Percentiles rank a stretch among this genome's conserved stretches.
Evolutionary conservation across 1,139 yeast species (phyloP).

Genomic region (Pichia sp.): DNA sequence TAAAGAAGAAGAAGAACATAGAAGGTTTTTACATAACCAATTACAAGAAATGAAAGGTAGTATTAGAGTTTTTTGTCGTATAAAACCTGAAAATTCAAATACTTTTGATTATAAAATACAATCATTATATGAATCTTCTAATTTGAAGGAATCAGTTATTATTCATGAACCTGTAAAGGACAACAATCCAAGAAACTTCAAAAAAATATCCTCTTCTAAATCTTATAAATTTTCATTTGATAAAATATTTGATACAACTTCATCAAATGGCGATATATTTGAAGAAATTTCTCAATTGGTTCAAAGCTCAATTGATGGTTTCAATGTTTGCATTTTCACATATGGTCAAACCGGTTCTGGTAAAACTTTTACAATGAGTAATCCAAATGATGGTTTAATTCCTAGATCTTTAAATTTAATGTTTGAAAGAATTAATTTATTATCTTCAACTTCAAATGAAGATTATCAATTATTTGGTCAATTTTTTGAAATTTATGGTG

Average conservation of each 20-base stretch:
- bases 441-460: conserved; percentile 56
- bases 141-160: conserved; percentile 44
- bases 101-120: conserved; percentile 14
- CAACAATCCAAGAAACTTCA: not conserved
- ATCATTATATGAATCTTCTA: conserved; percentile 31
- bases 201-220: conserved; percentile 4
- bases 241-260: conserved; percentile 55
- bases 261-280: conserved; percentile 59
- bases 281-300: conserved; percentile 82
- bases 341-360: conserved; percentile 99
- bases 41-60: conserved; percentile 88
- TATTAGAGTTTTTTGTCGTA: conserved; percentile 83
- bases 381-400: conserved; percentile 67
- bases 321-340: conserved; percentile 89
- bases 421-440: conserved; percentile 49
- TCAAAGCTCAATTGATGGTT: conserved; percentile 87
- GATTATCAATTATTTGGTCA: conserved; percentile 60
- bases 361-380: conserved; percentile 87
- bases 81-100: conserved; percentile 48
- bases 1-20: conserved; percentile 39
- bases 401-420: conserved; percentile 72
- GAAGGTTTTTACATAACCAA: conserved; percentile 67
- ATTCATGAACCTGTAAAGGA: conserved; percentile 28
- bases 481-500: conserved; percentile 87
- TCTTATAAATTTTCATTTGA: conserved; percentile 62